phyloP scores from a whole-genome alignment of 805 yeast species.

The Phaffomyces thermotolerans region DNA sequence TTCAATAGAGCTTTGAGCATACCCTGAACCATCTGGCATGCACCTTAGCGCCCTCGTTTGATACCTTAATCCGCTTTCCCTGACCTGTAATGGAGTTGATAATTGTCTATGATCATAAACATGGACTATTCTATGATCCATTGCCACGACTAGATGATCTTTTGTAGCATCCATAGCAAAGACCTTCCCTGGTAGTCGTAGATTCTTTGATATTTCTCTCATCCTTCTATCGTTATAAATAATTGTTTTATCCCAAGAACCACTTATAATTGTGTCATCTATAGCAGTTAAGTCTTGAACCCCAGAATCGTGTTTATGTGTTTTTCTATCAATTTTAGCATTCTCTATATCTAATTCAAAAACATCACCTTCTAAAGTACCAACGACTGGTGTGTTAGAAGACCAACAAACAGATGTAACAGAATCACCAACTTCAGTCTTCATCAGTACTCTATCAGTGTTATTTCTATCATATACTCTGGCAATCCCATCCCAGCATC shows the following conservation, averaged over 20 bases:
- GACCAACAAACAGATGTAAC: constrained; percentile 19
- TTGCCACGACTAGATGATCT: constrained; percentile 42
- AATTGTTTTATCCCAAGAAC: constrained; percentile 56
- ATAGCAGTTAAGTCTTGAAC: constrained; percentile 28
- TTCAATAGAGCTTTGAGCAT: constrained; percentile 67
- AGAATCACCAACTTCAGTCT: constrained; percentile 11
- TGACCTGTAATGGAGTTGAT: constrained; percentile 36
- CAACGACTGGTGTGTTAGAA: constrained; percentile 32
- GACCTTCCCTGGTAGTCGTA: constrained; percentile 40
- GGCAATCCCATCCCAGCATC: constrained; percentile 53
- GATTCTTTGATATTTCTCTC: constrained; percentile 4
- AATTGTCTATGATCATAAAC: constrained; percentile 50
- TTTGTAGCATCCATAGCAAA: constrained; percentile 53
- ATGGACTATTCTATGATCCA: constrained; percentile 45
- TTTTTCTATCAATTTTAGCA: constrained; percentile 18
- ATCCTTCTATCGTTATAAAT: constrained; percentile 39
- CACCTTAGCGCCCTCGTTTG: constrained; percentile 53
- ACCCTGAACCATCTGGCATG: constrained; percentile 50
- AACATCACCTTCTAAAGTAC: constrained; percentile 50
- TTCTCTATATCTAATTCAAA: constrained; percentile 45
- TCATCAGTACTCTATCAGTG: constrained; percentile 21
- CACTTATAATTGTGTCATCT: constrained; percentile 36
- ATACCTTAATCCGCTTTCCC: constrained; percentile 61
- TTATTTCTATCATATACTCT: constrained; percentile 34
- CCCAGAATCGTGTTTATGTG: constrained; percentile 33